Base-by-base conservation (phyloP, 1,284 basidiomycete genomes). In the Athelia sp. region DNA sequence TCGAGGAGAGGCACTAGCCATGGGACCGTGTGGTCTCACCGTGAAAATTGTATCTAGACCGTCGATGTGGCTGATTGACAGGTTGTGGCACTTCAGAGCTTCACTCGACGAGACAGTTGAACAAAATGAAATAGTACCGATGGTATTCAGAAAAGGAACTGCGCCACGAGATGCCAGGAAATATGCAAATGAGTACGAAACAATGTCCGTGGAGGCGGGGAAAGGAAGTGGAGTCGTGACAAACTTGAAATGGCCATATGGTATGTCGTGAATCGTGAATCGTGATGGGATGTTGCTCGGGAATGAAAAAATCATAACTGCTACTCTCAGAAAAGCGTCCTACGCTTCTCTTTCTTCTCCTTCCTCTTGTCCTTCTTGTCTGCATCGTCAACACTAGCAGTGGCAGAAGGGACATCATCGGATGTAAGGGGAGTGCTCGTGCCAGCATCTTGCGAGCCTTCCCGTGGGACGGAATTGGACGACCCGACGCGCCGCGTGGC, bases 401-500 rank as follows among this genome's bases (percentile, higher is more conserved):
- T 83, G 17, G 72, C 65, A 1, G 71, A 69, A n/a, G 72, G 73
- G 50, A 81, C 79, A 43, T 76, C 75, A 43, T 68, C 71, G 31
- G 64, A 60, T n/a, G 52, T n/a, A n/a, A n/a, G n/a, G n/a, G n/a
- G n/a, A n/a, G n/a, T 66, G 61, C 29, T 46, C 48, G 48, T 47
- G 1, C 49, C 56, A 19, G 58, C 54, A 31, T 58, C 64, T 43
- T 57, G 22, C 35, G 47, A 24, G 26, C 34, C 36, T 47, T 72
- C 70, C 49, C 68, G 68, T 56, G 81, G 77, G 51, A 83, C 65
- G 44, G 70, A 70, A 29, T 73, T 63, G 17, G 74, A 63, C 19
- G 72, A 79, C 29, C 81, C 78, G 56, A 79, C 74, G 40, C 82
- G 76, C 42, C 78, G 74, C 1, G 80, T 76, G 0, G 78, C 79